phyloP scores from a whole-genome alignment of 1,284 basidiomycete species.

The Salmacisia buchloeana region DNA sequence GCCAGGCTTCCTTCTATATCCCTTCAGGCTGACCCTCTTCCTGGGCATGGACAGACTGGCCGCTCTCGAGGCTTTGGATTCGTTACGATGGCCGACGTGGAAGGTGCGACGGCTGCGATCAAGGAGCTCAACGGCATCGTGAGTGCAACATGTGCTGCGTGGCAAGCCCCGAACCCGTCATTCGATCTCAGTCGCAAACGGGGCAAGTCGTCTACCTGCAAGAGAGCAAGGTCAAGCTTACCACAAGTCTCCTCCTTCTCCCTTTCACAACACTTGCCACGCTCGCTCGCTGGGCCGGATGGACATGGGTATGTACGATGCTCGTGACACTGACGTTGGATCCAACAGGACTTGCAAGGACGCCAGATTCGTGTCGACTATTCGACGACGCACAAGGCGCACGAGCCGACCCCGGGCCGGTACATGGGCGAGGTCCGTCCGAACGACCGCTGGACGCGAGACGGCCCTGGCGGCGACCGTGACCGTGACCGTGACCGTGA shows the following conservation, averaged over 20 bases:
- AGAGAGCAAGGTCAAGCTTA: background rate
- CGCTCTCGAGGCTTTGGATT: slow-evolving; percentile 97
- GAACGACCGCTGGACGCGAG: slow-evolving; percentile 25
- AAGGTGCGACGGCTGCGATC: slow-evolving; percentile 81
- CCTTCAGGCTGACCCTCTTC: background rate
- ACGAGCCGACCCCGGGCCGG: slow-evolving; percentile 92
- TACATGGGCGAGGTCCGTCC: slow-evolving; percentile 57
- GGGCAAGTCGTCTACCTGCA: background rate
- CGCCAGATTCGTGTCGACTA: slow-evolving; percentile 94
- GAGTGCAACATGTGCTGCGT: slow-evolving; percentile 52
- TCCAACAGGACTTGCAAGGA: slow-evolving; percentile 75
- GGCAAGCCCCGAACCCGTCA: background rate
- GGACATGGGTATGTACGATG: background rate
- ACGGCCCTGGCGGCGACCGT: background rate
- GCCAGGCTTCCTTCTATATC: too few relatives aligned
- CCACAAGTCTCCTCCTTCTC: background rate
- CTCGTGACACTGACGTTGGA: background rate
- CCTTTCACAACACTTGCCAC: background rate
- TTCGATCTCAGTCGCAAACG: background rate
- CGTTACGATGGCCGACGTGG: slow-evolving; percentile 80
- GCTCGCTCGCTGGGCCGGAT: background rate
- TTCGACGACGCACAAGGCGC: slow-evolving; percentile 85
- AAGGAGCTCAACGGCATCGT: slow-evolving; percentile 86
- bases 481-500: background rate
- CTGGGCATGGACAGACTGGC: slow-evolving; percentile 65